Base-by-base conservation (phyloP, 176 grass and related monocot genomes). In the Dactylis glomerata region DNA sequence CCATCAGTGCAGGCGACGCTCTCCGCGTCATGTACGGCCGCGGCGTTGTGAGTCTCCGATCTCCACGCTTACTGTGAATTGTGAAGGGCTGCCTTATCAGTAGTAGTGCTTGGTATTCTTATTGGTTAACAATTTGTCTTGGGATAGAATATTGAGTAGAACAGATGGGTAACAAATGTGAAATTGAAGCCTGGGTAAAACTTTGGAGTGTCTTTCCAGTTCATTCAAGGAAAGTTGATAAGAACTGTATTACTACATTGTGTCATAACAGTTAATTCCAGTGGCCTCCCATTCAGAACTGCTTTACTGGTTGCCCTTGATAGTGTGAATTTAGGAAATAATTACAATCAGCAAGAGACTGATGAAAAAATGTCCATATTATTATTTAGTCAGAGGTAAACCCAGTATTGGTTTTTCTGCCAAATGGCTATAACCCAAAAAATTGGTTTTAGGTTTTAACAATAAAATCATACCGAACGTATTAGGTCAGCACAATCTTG, bases 1-100 rank as follows among this genome's bases (percentile, higher is more conserved):
- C 93, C 12, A 94, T 81, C 70, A 94, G 91, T 42, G 91, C 90
- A 0, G 96, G 96, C 22, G 93, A 96, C 36, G 96, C 96, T 0
- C 89, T 99, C 42, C 89, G 93, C 16, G 84, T 86, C 79, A 92
- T 92, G 44, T 92, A 88, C 45, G 83, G 84, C 47, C 88, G 86
- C 8, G 79, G 88, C 65, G 76, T 92, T 42, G 93, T 95, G 46
- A 88, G 90, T 54, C 17, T 31, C 58, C 24, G 24, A 56, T 79
- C 45, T 37, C 42, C 55, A 46, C 17, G 5, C 33, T 32, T 54
- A 1, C 47, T 23, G 24, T 58, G 13, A 33, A 63, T 47, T 44
- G 11, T 10, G 50, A 20, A 13, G 7, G 9, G 15, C 16, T 70
- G 0, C 30, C 17, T 11, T 62, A 15, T n/a, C n/a, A n/a, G 6